phyloP scores from a whole-genome alignment of 2,329 filamentous ascomycete species.

The Corynespora cassiicola region DNA sequence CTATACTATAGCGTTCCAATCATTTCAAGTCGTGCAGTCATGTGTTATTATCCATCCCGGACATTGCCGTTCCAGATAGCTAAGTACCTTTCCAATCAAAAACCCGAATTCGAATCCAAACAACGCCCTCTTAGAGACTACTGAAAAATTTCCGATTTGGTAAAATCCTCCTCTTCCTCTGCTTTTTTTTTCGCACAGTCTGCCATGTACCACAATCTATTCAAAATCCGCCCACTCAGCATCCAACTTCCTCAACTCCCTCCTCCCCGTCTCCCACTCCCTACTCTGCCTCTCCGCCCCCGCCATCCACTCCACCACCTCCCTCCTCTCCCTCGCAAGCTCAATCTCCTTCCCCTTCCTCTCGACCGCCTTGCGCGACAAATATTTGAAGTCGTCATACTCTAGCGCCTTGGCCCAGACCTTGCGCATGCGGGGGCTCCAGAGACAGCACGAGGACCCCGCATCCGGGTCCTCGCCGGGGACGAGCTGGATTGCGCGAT shows the following conservation, averaged over 20 bases:
- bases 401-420: constrained; percentile 73
- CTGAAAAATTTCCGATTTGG: too few relatives aligned
- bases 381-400: constrained; percentile 69
- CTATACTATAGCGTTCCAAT: too few relatives aligned
- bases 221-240: constrained; percentile 40
- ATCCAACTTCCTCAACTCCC: constrained; percentile 29
- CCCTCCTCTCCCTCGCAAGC: constrained; percentile 55
- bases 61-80: too few relatives aligned
- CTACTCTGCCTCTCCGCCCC: constrained; percentile 27
- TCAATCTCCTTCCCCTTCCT: constrained; percentile 42
- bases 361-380: constrained; percentile 66
- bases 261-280: constrained; percentile 32
- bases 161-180: too few relatives aligned
- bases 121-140: too few relatives aligned
- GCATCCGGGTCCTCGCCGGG: constrained; percentile 51
- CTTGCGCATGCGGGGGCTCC: constrained; percentile 78
- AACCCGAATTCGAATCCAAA: too few relatives aligned
- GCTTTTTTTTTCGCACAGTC: too few relatives aligned
- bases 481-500: constrained; percentile 64
- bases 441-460: constrained; percentile 74
- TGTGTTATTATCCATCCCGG: too few relatives aligned
- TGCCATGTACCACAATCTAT: too few relatives aligned
- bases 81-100: too few relatives aligned
- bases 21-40: too few relatives aligned
- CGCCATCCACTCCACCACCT: constrained; percentile 28